Conservation (phyloP, 2,329 filamentous ascomycete genomes). For the Epichloe scottii region DNA sequence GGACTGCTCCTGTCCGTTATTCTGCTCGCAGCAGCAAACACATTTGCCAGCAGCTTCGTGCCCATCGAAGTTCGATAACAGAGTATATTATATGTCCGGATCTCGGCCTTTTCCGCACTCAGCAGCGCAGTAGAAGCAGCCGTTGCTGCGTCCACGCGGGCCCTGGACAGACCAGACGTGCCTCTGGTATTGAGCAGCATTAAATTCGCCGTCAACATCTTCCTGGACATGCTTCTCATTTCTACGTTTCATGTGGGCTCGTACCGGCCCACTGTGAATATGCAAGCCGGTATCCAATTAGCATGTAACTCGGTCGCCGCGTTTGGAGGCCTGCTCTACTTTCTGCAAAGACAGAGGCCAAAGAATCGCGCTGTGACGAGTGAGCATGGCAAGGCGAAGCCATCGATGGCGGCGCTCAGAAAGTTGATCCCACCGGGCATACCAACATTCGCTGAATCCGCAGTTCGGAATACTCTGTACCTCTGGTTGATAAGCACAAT, state of each 20-base stretch:
- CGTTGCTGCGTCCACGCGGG: conserved; percentile 47
- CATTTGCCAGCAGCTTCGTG: conserved; percentile 50
- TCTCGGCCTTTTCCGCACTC: conserved; percentile 49
- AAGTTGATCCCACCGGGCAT: conserved; percentile 44
- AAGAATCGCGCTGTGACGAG: not conserved
- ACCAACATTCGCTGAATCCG: conserved; percentile 51
- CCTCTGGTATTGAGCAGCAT: conserved; percentile 51
- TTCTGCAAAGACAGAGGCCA: conserved; percentile 27
- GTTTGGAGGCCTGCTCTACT: conserved; percentile 45
- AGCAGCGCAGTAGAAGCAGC: conserved; percentile 51
- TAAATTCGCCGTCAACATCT: conserved; percentile 54
- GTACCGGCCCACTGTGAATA: conserved; percentile 44
- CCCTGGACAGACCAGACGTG: conserved; percentile 57
- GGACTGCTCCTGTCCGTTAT: conserved; percentile 47
- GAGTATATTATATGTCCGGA: conserved; percentile 52
- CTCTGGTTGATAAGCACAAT: conserved; percentile 58
- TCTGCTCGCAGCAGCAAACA: conserved; percentile 40
- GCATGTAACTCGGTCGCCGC: conserved; percentile 45
- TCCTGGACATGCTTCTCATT: conserved; percentile 53
- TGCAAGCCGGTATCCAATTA: conserved; percentile 51
- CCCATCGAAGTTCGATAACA: conserved; percentile 41
- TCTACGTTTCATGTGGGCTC: conserved; percentile 49
- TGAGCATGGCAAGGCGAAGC: conserved; percentile 8
- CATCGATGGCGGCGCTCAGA: conserved; percentile 31
- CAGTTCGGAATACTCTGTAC: conserved; percentile 55